Conservation (phyloP, 1,139 yeast genomes). For the Suhomyces kunorum region DNA sequence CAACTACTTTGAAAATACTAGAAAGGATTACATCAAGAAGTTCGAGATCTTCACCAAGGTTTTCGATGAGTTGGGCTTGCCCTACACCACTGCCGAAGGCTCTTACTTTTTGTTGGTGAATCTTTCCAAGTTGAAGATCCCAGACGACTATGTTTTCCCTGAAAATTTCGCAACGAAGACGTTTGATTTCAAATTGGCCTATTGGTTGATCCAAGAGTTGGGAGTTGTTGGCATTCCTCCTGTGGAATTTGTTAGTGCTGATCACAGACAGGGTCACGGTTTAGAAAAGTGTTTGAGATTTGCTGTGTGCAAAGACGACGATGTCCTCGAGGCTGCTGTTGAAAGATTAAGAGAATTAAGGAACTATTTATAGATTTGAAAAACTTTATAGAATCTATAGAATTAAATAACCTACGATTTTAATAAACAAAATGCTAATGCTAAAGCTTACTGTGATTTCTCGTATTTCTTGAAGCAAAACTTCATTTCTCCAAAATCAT, state of each 20-base stretch:
- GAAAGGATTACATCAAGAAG: conserved; percentile 66
- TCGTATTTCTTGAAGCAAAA: conserved; percentile 56
- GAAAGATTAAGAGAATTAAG: conserved; percentile 68
- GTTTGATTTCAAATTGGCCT: conserved; percentile 82
- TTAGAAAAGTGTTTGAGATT: conserved; percentile 87
- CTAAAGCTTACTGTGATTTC: not conserved
- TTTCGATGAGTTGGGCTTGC: conserved; percentile 83
- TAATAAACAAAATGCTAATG: not conserved
- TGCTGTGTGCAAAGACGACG: conserved; percentile 94
- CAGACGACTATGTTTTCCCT: conserved; percentile 71
- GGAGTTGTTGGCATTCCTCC: conserved; percentile 98
- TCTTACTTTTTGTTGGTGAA: conserved; percentile 91
- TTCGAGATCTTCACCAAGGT: conserved; percentile 69
- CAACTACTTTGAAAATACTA: conserved; percentile 68
- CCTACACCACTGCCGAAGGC: conserved; percentile 89
- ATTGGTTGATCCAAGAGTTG: conserved; percentile 87
- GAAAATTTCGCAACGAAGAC: conserved; percentile 62
- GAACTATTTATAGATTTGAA: conserved; percentile 46
- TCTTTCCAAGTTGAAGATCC: conserved; percentile 77
- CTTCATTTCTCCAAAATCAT: conserved; percentile 79
- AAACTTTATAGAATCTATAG: not conserved
- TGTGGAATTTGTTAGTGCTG: conserved; percentile 74
- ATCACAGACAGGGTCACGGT: conserved; percentile 63
- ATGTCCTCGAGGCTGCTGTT: conserved; percentile 77
- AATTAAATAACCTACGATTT: not conserved